phyloP scores from a whole-genome alignment of 2,329 filamentous ascomycete genomes.

The Thielaviopsis musarum region DNA sequence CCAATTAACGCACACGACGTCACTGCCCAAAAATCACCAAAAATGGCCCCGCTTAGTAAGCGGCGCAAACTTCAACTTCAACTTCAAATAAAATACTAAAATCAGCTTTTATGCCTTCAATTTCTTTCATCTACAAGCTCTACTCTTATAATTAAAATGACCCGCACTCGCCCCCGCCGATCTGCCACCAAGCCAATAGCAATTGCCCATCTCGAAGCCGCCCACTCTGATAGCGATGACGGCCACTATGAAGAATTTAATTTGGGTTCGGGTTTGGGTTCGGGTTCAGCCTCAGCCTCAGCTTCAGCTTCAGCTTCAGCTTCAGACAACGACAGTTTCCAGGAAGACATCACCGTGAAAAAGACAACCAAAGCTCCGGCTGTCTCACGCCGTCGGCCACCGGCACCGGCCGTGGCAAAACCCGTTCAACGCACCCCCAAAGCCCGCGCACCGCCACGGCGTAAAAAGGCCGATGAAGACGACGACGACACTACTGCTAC shows the following conservation, averaged over 20 bases:
- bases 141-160: not conserved
- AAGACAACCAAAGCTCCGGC: not conserved
- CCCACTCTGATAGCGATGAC: not conserved
- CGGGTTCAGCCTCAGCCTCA: no score
- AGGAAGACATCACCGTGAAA: not conserved
- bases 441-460: not conserved
- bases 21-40: not conserved
- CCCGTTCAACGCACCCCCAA: no score
- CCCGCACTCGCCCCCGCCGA: not conserved
- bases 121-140: no score
- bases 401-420: no score
- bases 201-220: not conserved
- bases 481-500: constrained; percentile 18
- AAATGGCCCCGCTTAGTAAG: not conserved
- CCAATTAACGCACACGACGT: not conserved
- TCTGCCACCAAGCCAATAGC: not conserved
- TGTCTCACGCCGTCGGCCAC: no score
- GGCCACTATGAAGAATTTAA: not conserved
- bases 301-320: not conserved
- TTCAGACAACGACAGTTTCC: not conserved
- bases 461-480: constrained; percentile 14
- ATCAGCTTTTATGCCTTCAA: no score
- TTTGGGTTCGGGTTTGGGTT: no score
- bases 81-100: no score
- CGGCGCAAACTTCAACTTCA: not conserved